phyloP scores from a whole-genome alignment of 2,329 filamentous ascomycete species.

The Colletotrichum sp. region DNA sequence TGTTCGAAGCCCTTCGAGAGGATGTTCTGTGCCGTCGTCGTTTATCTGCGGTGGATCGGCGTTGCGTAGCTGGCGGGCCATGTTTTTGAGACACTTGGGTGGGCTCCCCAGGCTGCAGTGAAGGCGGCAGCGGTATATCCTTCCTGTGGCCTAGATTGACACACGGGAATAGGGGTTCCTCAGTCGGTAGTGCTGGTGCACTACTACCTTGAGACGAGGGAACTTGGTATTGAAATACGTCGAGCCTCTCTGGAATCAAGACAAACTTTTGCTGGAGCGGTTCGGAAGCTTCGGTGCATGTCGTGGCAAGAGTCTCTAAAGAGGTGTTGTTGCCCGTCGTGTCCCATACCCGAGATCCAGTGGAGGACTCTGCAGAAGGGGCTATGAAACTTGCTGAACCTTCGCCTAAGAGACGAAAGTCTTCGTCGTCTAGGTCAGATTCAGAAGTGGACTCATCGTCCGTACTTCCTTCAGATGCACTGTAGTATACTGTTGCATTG shows the following conservation, averaged over 20 bases:
- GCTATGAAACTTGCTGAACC: background rate
- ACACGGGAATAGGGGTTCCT: background rate
- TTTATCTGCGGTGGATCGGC: background rate
- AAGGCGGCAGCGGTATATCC: background rate
- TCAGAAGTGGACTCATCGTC: background rate
- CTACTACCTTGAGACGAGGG: background rate
- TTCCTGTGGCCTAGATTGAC: background rate
- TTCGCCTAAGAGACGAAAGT: background rate
- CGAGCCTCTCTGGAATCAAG: background rate
- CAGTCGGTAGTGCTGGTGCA: background rate
- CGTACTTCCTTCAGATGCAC: background rate
- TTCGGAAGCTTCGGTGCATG: background rate
- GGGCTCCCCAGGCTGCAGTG: background rate
- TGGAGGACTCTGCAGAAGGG: background rate
- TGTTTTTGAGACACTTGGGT: background rate
- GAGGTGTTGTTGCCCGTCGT: background rate
- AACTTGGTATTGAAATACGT: background rate
- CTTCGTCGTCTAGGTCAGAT: background rate
- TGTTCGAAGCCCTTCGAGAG: background rate
- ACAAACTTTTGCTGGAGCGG: background rate
- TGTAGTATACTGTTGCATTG: background rate
- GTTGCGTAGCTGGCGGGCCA: background rate
- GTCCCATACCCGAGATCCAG: background rate
- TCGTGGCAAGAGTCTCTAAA: background rate
- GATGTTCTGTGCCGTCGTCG: background rate